phyloP scores from a whole-genome alignment of 2,329 filamentous ascomycete genomes.

The Acrocalymma vagum region DNA sequence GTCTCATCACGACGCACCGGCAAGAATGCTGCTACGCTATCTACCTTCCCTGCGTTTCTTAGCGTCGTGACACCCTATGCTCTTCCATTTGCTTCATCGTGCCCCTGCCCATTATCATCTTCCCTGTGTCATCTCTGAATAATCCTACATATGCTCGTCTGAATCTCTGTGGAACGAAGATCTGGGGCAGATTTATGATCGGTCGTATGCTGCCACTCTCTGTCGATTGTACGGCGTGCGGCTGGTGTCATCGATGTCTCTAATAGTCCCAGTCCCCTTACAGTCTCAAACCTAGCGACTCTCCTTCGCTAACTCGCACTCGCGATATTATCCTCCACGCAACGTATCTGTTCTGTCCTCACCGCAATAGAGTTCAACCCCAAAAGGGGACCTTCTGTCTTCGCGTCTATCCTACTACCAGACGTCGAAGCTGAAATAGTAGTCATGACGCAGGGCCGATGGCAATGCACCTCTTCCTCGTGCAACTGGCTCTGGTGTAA shows the following conservation, averaged over 20 bases:
- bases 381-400: too few species aligned
- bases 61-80: slow-evolving; percentile 22
- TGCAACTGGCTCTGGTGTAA: too few species aligned
- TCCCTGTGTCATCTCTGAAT: slow-evolving; percentile 35
- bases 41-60: slow-evolving; percentile 16
- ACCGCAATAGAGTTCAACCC: too few species aligned
- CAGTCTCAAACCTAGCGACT: too few species aligned
- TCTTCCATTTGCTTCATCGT: slow-evolving; percentile 23
- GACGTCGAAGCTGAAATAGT: too few species aligned
- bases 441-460: too few species aligned
- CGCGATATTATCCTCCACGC: too few species aligned
- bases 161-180: slow-evolving; percentile 33
- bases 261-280: too few species aligned
- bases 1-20: neutral
- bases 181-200: slow-evolving; percentile 32
- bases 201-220: slow-evolving; percentile 35
- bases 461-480: too few species aligned
- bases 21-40: slow-evolving; percentile 13
- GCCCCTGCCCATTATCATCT: slow-evolving; percentile 20
- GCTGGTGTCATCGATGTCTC: slow-evolving; percentile 18
- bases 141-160: slow-evolving; percentile 34
- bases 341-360: too few species aligned
- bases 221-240: slow-evolving; percentile 27
- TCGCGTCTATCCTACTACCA: too few species aligned
- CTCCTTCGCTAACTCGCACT: too few species aligned